phyloP scores from a whole-genome alignment of 345 rosid species.

The Citrus australasica region DNA sequence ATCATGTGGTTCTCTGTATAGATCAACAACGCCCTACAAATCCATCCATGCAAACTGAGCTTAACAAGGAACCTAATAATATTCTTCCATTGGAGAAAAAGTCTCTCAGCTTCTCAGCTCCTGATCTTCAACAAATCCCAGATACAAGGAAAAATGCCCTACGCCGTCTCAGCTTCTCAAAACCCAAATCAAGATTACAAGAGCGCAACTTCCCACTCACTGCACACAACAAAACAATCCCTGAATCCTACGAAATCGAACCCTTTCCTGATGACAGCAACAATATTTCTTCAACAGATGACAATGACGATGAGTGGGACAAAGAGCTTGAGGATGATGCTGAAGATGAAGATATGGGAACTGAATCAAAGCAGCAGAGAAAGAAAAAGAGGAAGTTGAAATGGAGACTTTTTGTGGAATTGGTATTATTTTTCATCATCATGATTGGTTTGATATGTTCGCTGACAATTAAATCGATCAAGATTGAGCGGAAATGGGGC shows the following conservation, averaged over 20 bases:
- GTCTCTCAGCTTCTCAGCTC: background rate
- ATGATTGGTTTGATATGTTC: conserved; percentile 1
- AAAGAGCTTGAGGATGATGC: conserved; percentile 6
- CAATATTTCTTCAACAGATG: conserved; percentile 1
- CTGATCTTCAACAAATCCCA: conserved; percentile 6
- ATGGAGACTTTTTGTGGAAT: conserved; percentile 5
- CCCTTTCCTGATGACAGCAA: background rate
- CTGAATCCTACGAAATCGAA: conserved; percentile 5
- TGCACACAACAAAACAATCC: conserved; percentile 6
- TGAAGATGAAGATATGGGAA: background rate
- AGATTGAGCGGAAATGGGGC: background rate
- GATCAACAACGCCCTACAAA: conserved; percentile 20
- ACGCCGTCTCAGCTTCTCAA: conserved; percentile 37
- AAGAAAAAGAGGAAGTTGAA: background rate
- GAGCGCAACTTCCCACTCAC: conserved; percentile 19
- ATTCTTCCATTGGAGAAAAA: background rate
- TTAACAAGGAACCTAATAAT: background rate
- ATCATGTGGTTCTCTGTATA: conserved; percentile 26
- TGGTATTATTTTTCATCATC: conserved; percentile 5
- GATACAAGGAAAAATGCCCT: conserved; percentile 9
- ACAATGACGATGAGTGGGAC: conserved; percentile 22
- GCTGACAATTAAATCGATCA: conserved; percentile 1
- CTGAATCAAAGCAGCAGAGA: background rate
- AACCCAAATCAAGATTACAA: conserved; percentile 44
- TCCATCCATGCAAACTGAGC: background rate